Base-by-base conservation (phyloP, 441 rosid genomes). In the Pelargonium myrrhifolium region DNA sequence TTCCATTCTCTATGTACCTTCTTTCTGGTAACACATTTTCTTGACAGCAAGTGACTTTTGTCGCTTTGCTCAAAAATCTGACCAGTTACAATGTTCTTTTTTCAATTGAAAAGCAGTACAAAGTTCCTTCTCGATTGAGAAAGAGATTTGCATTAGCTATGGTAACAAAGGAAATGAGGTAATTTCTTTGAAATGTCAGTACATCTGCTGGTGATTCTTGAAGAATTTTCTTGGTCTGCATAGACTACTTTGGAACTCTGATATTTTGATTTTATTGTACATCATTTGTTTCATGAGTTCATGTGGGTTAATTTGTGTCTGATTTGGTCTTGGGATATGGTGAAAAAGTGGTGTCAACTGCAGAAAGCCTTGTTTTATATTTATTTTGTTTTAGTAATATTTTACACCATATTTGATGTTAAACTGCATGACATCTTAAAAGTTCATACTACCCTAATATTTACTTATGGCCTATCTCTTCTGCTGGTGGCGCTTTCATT, bases 101-200 rank as follows among this genome's bases (percentile, higher is more conserved):
- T 64, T 62, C 43, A 43, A 65, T 62, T 70, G 80, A 66, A 77
- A 81, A 92, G 98, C 79, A 72, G 80, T 74, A 43, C 84, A 81
- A 78, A 76, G 65, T 78, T 76, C 83, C 55, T 66, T 75, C 64
- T 70, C 75, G 43, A 72, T 59, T 17, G 84, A 76, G 77, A 86
- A 82, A 74, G 97, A 93, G 84, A 83, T 93, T 71, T 75, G 82
- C 63, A 93, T 93, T 68, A 90, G 96, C 78, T 93, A 93, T 76
- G 96, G 98, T 64, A 83, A 81, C 86, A 93, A 93, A 83, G 97
- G 97, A 71, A 90, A 93, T 74, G 96, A 92, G 95, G 98, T 92
- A 86, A 74, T 63, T 69, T 31, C 14, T 65, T 26, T 65, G 31
- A 28, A 28, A 28, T 28, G 20, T n/a, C 58, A 15, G 58, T 14